Base-by-base conservation (phyloP, 306 rosid genomes). In the Styphnolobium japonicum region DNA sequence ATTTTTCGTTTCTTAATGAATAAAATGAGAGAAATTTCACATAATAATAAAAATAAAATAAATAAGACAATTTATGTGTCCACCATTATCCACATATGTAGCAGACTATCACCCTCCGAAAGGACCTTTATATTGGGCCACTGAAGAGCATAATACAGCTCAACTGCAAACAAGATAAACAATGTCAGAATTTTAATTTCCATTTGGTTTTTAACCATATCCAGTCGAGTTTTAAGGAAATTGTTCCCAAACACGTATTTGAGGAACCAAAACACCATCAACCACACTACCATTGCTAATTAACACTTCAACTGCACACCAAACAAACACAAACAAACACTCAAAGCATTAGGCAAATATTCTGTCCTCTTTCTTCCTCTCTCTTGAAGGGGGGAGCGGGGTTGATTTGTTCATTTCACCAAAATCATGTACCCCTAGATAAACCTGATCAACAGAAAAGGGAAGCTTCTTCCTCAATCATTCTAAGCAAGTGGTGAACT, bases 381-480 rank as follows among this genome's bases (percentile, higher is more conserved):
- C 23, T 33, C 27, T 48, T 7, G 31, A 29, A n/a, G 46, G 23
- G 22, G 31, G 63, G 27, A 61, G 22, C 10, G 49, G 40, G 61
- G 82, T 57, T 31, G 63, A 25, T 71, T 34, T 49, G 66, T 67
- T 72, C 57, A 79, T 77, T 67, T 78, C 78, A 42, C 49, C 65
- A 56, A 37, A 45, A 53, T 72, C 80, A 43, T 53, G 36, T 11
- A 22, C 56, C 53, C 18, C 7, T 0, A 4, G n/a, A 18, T 43
- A 2, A 57, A 57, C 27, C 22, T 60, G 51, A 43, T 79, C 82
- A 71, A 55, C 53, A 61, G 77, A 84, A 79, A 21, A 78, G 68
- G 56, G 85, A 49, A 66, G 72, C 87, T 81, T 88, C 90, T n/a
- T 89, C 97, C 61, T 86, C 92, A 76, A 87, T 88, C 68, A 84